Evolutionary conservation across 2,329 filamentous ascomycete species (phyloP), one percentile per base, ranked within the genome.

Genomic region (Sarocladium strictum): DNA sequence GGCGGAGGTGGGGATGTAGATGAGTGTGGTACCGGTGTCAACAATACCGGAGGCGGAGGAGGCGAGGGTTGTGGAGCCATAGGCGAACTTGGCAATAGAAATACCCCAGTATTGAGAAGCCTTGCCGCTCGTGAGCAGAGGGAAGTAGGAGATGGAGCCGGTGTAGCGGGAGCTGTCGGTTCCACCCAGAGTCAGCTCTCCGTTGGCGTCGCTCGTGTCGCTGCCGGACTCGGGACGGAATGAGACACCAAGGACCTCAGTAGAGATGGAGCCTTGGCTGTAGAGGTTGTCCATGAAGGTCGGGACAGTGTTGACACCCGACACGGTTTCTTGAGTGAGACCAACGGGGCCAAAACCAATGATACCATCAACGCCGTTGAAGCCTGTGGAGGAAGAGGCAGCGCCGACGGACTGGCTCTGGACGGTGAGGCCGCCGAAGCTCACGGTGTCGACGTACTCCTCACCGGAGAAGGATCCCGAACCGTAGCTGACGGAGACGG

Each of bases 401-500:
- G 68, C 65, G 61, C 77, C 74, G 41, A 78, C 69, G 14, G 74
- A 72, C 61, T 76, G 72, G 9, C 59, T 62, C 37, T 62, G 55
- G 15, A 76, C 71, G n/a, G 64, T 69, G 38, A 77, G 61, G 32
- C 69, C 69, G 17, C 73, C 75, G 2, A 78, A 62, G 6, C 64
- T 67, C 53, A 77, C 73, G 2, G 57, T 64, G 57, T 78, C 75
- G 19, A 60, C 64, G 64, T 72, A 77, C 5, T 77, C 75, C 23
- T 70, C 63, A 12, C 76, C 76, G 38, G 63, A 67, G 6, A 73
- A 74, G 61, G 72, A 75, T 5, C 67, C 64, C 53, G 78, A 75
- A 19, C 73, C 75, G 54, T 77, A 77, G 1, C 59, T 59, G 55
- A 77, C 75, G 37, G 62, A 59, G 74, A 75, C 77, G 3, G 64